These are phyloP conservation scores for Aspergillus novoparasiticus DNA, from an alignment of 2,329 filamentous ascomycete species.

Conservation along the genomic window DNA sequence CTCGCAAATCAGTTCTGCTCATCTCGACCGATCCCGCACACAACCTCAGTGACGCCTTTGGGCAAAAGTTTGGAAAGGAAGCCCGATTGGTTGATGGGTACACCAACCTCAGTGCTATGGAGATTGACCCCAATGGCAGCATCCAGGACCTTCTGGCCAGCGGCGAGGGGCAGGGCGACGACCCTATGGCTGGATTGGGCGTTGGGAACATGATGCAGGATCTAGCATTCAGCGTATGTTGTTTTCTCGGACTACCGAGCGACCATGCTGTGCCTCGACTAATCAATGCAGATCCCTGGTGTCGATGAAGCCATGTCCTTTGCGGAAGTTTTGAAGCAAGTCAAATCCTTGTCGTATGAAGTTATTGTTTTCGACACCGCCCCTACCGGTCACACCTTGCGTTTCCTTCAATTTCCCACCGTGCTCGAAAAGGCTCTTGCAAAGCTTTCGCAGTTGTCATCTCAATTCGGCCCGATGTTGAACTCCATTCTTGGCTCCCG, in stretches of 20 bases:
- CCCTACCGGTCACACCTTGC: slow-evolving; percentile 94
- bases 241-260: background rate
- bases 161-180: slow-evolving; percentile 62
- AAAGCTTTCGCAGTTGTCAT: slow-evolving; percentile 91
- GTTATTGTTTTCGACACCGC: slow-evolving; percentile 99
- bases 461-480: slow-evolving; percentile 92
- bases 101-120: slow-evolving; percentile 94
- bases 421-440: slow-evolving; percentile 98
- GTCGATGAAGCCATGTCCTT: slow-evolving; percentile 99
- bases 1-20: slow-evolving; percentile 91
- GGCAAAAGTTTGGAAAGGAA: slow-evolving; percentile 99
- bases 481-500: slow-evolving; percentile 85
- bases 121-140: slow-evolving; percentile 97
- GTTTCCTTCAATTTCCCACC: slow-evolving; percentile 97
- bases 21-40: slow-evolving; percentile 98
- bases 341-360: slow-evolving; percentile 98
- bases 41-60: slow-evolving; percentile 96
- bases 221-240: slow-evolving; percentile 80
- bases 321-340: slow-evolving; percentile 97
- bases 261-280: background rate
- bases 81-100: slow-evolving; percentile 90
- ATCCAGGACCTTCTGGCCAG: slow-evolving; percentile 92
- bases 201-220: slow-evolving; percentile 99
- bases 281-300: slow-evolving; percentile 78
- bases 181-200: slow-evolving; percentile 69